Evolutionary conservation across 1,284 basidiomycete genomes (phyloP).

Genomic region (Mycena citricolor): DNA sequence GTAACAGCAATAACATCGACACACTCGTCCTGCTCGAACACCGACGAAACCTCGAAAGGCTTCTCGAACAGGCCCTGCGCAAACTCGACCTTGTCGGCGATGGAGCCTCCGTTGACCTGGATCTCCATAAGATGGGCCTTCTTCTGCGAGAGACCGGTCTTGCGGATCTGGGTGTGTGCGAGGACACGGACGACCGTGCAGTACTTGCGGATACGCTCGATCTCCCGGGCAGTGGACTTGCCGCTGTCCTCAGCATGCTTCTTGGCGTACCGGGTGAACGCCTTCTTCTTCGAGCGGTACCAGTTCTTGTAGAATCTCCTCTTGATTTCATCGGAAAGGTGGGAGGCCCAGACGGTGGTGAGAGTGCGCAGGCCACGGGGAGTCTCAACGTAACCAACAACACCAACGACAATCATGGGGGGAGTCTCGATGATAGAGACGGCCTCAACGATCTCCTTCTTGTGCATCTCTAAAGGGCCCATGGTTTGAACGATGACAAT

Average conservation of each 20-base stretch:
- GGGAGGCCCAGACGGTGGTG: conserved; percentile 84
- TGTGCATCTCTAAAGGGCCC: conserved; percentile 86
- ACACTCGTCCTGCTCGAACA: conserved; percentile 98
- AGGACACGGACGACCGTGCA: conserved; percentile 99
- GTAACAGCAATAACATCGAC: conserved; percentile 98
- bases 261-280: conserved; percentile 99
- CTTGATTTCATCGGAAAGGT: conserved; percentile 89
- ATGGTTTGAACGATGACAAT: conserved; percentile 4
- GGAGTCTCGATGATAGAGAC: conserved; percentile 97
- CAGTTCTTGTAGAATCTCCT: conserved; percentile 99
- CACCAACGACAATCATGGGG: conserved; percentile 96
- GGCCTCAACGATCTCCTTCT: conserved; percentile 98
- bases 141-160: conserved; percentile 98
- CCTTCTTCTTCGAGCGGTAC: conserved; percentile 99
- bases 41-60: conserved; percentile 80
- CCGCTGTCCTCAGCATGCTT: conserved; percentile 97
- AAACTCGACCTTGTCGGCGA: conserved; percentile 98
- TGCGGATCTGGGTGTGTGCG: conserved; percentile 97
- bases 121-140: conserved; percentile 99
- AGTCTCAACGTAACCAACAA: conserved; percentile 99
- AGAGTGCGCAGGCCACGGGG: conserved; percentile 94
- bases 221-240: conserved; percentile 91
- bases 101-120: conserved; percentile 97
- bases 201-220: conserved; percentile 99
- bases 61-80: conserved; percentile 97